phyloP scores from a whole-genome alignment of 2,329 filamentous ascomycete genomes.

The Trichophyton mentagrophytes region DNA sequence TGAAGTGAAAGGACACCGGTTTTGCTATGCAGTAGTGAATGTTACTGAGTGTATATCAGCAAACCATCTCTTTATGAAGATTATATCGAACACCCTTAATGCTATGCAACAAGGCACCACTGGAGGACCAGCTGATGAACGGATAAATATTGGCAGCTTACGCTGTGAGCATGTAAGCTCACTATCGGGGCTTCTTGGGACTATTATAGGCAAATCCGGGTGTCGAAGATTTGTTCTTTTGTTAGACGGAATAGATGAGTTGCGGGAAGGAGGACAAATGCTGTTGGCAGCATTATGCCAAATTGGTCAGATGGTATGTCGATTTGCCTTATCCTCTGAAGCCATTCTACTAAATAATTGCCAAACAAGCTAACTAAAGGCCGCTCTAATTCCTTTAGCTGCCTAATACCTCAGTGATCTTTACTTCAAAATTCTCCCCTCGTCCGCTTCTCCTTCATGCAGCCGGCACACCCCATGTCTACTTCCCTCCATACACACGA shows the following conservation, averaged over 20 bases:
- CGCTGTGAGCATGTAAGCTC: slow-evolving; percentile 72
- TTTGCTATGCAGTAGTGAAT: slow-evolving; percentile 30
- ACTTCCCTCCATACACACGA: slow-evolving; percentile 76
- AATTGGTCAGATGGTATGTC: slow-evolving; percentile 62
- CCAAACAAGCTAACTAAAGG: neutral
- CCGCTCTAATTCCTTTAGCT: slow-evolving; percentile 43
- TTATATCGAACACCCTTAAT: slow-evolving; percentile 29
- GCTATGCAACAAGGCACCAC: slow-evolving; percentile 18
- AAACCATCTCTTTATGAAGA: slow-evolving; percentile 35
- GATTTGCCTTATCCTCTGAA: neutral
- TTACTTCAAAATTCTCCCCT: slow-evolving; percentile 59
- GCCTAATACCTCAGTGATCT: slow-evolving; percentile 60
- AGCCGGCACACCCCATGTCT: slow-evolving; percentile 59
- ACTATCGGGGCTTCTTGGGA: slow-evolving; percentile 56
- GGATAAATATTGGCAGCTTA: slow-evolving; percentile 39
- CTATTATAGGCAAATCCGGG: slow-evolving; percentile 23
- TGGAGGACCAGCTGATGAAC: slow-evolving; percentile 9
- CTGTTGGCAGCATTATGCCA: slow-evolving; percentile 69
- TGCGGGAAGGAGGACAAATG: slow-evolving; percentile 66
- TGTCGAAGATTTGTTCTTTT: slow-evolving; percentile 60
- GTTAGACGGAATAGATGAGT: slow-evolving; percentile 74
- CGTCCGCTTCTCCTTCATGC: slow-evolving; percentile 57
- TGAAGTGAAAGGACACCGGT: neutral
- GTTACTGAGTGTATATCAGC: slow-evolving; percentile 36
- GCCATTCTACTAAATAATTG: neutral